Base-by-base conservation (phyloP, 2,329 filamentous ascomycete genomes). In the Verticillium tricorpus region DNA sequence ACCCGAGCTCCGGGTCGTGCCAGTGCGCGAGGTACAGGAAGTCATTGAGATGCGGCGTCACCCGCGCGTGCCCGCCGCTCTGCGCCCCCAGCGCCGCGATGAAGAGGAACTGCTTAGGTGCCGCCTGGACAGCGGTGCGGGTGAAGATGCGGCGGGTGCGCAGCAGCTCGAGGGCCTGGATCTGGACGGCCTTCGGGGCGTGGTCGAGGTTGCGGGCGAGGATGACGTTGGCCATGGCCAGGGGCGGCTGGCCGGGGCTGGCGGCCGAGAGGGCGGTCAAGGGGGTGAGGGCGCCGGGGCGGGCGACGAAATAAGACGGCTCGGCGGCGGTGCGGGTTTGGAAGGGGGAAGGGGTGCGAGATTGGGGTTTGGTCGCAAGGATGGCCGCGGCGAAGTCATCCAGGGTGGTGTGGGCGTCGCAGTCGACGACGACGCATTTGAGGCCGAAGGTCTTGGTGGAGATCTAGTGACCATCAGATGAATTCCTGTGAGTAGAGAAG, bases 11-110 rank as follows among this genome's bases (percentile, higher is more conserved):
- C 0, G 83, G 81, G 62, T 89, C 84, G 69, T 98, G 93, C 77
- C 88, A 91, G 73, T 98, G 93, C 0, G 91, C 94, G 62, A 98
- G 88, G 71, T 93, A 92, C 67, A 98, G 89, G 66, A 91, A 86
- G 63, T 98, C 92, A 69, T 93, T 96, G 74, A 89, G 71, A 67
- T 92, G 83, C 35, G 74, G 76, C 25, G 79, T 82, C 58, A 89
- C 78, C 58, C 77, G 78, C 3, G 80, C 78, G 54, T 77, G 70
- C 40, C 82, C 80, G 2, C 80, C 79, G 50, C 76, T 74, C 39
- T 72, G 71, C 1, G 80, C 81, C 22, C 75, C 79, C 1, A 93
- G 77, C n/a, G 96, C 78, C 1, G 91, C 89, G 34, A 97, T 78
- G 65, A 97, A 88, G 31, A 97, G 78, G 71, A 97, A 96, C 32